Base-by-base conservation (phyloP, 2,329 filamentous ascomycete species). In the Pezicula neosporulosa region DNA sequence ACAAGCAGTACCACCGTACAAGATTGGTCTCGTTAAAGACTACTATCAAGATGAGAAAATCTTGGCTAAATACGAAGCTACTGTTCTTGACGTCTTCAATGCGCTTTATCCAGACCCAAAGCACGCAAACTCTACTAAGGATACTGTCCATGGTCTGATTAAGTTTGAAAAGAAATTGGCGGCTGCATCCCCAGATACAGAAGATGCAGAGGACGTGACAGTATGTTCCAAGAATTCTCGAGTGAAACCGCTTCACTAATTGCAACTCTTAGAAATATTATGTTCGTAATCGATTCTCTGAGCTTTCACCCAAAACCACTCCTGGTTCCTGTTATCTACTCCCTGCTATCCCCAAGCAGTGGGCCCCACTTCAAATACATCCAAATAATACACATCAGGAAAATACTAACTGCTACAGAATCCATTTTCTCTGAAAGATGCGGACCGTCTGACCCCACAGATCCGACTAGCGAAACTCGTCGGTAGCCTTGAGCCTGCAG, bases 81-180 rank as follows among this genome's bases (percentile, higher is more conserved):
- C 72, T 21, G 68, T 78, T 38, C 70, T 56, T 8, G 36, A 60
- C 19, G 53, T 64, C 27, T 50, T 65, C n/a, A 55, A 58, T 7
- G 48, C 53, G 2, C 44, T 67, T 8, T 53, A 62, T 24, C 54
- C 61, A 43, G 48, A 52, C 10, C 46, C 56, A 37, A 50, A 50
- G 21, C 9, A 56, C 21, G 49, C 55, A 15, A 56, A 57, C 51
- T 42, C 55, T 24, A 55, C 56, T 8, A n/a, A 54, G 8, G 48
- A 57, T 35, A 42, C 50, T 19, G 60, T 63, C 4, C 60, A 73
- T 53, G 67, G 73, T 46, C 66, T 83, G 38, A 72, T 83, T n/a
- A 69, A 77, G 2, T 73, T 88, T 18, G 83, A 86, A 63, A 80
- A 77, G 62, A 80, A 80, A 58, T 74, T 87, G 46, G 83, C 84